Base-by-base conservation (phyloP, 2,329 filamentous ascomycete genomes). In the Alternaria angustiovoidea region DNA sequence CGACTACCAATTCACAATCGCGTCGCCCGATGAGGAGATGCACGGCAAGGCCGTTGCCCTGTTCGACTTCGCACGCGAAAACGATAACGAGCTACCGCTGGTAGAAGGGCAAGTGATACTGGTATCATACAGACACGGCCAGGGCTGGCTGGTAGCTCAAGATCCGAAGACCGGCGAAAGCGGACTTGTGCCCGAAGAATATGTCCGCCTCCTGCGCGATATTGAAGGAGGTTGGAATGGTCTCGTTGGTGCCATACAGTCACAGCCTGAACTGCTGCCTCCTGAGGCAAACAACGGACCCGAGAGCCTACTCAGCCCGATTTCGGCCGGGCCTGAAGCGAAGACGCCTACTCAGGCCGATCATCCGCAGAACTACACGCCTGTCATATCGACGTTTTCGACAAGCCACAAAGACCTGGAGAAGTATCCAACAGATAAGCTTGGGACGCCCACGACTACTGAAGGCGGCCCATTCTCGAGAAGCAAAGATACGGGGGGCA, bases 111-210 rank as follows among this genome's bases (percentile, higher is more conserved):
- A 99, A 75, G 92, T 97, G 58, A 97, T 99, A 57, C 91, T 95
- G 83, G 94, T 99, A 24, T 96, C 93, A 16, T 99, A 98, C 78
- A 87, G 95, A 43, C 94, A 98, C 75, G 94, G 94, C 16, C 93
- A 98, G 80, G 95, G 95, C 56, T 99, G 95, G 95, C 85, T 99
- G 52, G 95, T 99, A 24, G 95, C 95, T 4, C 92, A 97, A 80
- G 95, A 99, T 73, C 94, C 94, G 12, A 94, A 93, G 78, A 97
- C 93, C 1, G 93, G 87, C 2, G 95, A 99, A 80, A 96, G 93
- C 72, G 95, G 95, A 1, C 85, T 99, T 36, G 95, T 99, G 2
- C 95, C 95, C 0, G 95, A 99, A 79, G 94, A 96, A 78, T 99
- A 98, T 75, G 95, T 99, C 42, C 89, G 95, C 16, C 83, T 99